Evolutionary conservation across 1,139 yeast species (phyloP).

Genomic region (Blastobotrys buckinghamii): DNA sequence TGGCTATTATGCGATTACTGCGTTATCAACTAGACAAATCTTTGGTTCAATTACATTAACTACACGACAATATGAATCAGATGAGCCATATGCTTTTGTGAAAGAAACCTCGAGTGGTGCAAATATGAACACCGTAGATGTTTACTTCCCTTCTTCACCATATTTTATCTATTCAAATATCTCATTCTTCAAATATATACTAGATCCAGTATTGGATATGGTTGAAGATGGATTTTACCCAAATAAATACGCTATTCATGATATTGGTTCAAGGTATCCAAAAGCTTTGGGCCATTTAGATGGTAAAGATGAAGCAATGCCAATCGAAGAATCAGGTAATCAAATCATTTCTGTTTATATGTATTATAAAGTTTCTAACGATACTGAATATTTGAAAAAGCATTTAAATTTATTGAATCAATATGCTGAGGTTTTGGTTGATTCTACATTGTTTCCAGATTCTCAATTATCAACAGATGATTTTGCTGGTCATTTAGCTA

Average conservation of each 20-base stretch:
- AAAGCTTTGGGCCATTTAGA: conserved; percentile 7
- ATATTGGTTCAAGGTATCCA: conserved; percentile 10
- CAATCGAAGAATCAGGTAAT: conserved; percentile 10
- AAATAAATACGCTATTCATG: conserved; percentile 9
- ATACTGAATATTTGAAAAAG: background rate
- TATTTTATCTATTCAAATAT: conserved; percentile 6
- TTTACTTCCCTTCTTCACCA: conserved; percentile 12
- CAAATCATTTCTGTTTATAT: conserved; percentile 1
- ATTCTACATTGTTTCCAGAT: conserved; percentile 5
- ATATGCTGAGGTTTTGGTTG: conserved; percentile 5
- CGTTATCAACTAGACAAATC: conserved; percentile 8
- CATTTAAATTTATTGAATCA: conserved; percentile 7
- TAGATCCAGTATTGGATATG: conserved; percentile 6
- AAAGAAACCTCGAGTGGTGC: conserved; percentile 10
- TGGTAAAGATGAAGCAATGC: conserved; percentile 7
- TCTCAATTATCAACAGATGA: conserved; percentile 14
- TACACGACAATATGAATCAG: background rate
- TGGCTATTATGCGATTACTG: conserved; percentile 9
- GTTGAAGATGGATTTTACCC: conserved; percentile 7
- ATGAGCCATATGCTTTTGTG: conserved; percentile 6
- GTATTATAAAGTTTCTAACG: conserved; percentile 1
- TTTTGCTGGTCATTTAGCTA: conserved; percentile 9
- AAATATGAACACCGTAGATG: conserved; percentile 11
- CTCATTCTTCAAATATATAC: conserved; percentile 2
- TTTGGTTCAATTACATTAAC: conserved; percentile 3